Evolutionary conservation across 2,329 filamentous ascomycete genomes (phyloP).

Genomic region (Fusarium praegraminearum): DNA sequence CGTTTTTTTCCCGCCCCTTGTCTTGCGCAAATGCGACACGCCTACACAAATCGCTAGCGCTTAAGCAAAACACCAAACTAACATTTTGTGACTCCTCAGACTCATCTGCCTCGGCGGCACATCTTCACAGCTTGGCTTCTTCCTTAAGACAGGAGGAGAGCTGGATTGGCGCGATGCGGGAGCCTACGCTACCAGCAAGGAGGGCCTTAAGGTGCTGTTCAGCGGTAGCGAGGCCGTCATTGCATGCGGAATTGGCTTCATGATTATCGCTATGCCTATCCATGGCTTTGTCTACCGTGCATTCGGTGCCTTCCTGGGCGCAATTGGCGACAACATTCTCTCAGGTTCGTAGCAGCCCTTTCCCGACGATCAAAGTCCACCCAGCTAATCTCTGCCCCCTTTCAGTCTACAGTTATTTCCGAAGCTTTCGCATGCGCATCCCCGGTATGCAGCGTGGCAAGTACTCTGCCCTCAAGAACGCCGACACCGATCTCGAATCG

Average conservation of each 20-base stretch:
- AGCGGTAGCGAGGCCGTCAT: conserved; percentile 48
- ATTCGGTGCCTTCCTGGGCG: conserved; percentile 39
- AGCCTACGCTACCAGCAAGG: conserved; percentile 48
- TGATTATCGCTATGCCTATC: conserved; percentile 43
- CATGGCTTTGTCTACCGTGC: conserved; percentile 43
- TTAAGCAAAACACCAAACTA: conserved; percentile 8
- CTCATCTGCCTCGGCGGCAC: conserved; percentile 47
- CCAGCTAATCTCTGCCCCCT: conserved; percentile 9
- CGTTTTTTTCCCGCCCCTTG: conserved; percentile 13
- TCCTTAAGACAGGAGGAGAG: conserved; percentile 49
- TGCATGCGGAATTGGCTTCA: conserved; percentile 37
- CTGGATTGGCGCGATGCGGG: conserved; percentile 51
- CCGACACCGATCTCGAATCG: conserved; percentile 37
- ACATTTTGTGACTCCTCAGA: conserved; percentile 31
- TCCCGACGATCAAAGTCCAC: not conserved
- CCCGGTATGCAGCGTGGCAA: conserved; percentile 34
- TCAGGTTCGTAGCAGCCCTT: conserved; percentile 22
- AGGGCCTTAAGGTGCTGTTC: conserved; percentile 50
- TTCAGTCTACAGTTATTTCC: conserved; percentile 32
- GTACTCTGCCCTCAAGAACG: conserved; percentile 33
- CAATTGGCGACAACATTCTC: conserved; percentile 33
- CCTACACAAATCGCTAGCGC: too few species aligned
- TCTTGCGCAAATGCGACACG: not conserved
- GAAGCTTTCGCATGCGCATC: conserved; percentile 34
- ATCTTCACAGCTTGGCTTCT: conserved; percentile 51